phyloP scores from a whole-genome alignment of 352 stramenopile genomes.

The Halophytophthora polymorphica region DNA sequence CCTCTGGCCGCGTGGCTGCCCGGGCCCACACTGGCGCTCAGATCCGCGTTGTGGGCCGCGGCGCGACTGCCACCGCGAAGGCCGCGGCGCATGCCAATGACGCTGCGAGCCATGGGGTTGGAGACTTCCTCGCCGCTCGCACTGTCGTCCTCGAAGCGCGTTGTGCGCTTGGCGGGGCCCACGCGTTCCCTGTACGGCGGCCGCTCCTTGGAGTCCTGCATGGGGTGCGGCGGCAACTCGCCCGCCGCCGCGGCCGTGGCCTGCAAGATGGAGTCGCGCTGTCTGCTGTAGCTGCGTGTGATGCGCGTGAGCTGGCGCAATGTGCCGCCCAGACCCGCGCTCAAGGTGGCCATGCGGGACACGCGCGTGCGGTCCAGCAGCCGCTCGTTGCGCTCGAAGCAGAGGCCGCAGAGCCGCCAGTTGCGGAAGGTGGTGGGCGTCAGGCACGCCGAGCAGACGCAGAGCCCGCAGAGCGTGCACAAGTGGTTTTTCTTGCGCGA shows the following conservation, averaged over 20 bases:
- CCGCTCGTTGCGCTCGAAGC: conserved; percentile 59
- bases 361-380: conserved; percentile 55
- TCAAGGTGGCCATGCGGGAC: conserved; percentile 47
- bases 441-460: conserved; percentile 57
- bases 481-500: conserved; percentile 56
- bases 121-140: conserved; percentile 27
- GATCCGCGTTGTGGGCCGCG: conserved; percentile 13
- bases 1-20: no score
- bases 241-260: conserved; percentile 28
- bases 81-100: conserved; percentile 25
- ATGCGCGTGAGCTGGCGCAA: conserved; percentile 35
- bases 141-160: conserved; percentile 25
- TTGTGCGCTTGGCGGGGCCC: conserved; percentile 14
- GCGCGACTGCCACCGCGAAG: conserved; percentile 15
- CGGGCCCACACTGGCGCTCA: conserved; percentile 13
- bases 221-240: conserved; percentile 22
- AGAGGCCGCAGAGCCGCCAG: conserved; percentile 60
- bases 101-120: conserved; percentile 30
- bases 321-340: conserved; percentile 27
- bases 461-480: conserved; percentile 62
- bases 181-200: conserved; percentile 12
- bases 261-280: conserved; percentile 40
- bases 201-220: conserved; percentile 30
- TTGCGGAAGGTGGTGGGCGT: conserved; percentile 59
- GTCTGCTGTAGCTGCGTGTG: conserved; percentile 31